These are phyloP conservation scores for Cyclaneusma minus DNA, from an alignment of 2,329 filamentous ascomycete genomes.

Conservation along the genomic window DNA sequence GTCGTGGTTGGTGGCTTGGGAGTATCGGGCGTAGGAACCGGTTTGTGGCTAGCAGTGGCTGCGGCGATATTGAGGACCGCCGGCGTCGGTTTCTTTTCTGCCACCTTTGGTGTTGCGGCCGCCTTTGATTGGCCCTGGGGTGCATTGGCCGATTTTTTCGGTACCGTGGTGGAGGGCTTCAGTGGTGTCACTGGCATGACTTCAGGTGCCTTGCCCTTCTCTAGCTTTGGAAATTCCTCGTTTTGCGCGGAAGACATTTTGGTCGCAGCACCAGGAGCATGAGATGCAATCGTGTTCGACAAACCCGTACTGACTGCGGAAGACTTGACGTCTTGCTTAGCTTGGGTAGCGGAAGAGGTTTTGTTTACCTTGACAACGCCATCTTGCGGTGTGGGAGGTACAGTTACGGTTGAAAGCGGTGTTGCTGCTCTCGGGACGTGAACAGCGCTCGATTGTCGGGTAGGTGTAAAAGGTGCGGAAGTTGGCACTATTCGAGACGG, in stretches of 20 bases:
- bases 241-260: constrained; percentile 27
- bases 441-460: constrained; percentile 7
- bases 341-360: constrained; percentile 11
- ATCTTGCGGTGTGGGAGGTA: constrained; percentile 9
- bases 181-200: too few relatives aligned
- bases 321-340: constrained; percentile 29
- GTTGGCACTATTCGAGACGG: constrained; percentile 12
- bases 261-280: too few relatives aligned
- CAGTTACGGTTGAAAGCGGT: constrained; percentile 13
- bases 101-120: constrained; percentile 8
- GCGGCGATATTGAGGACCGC: constrained; percentile 33
- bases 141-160: too few relatives aligned
- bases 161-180: too few relatives aligned
- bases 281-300: constrained; percentile 26
- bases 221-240: constrained; percentile 47
- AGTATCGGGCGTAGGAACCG: constrained; percentile 6
- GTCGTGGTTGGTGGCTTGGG: not conserved
- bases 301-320: constrained; percentile 29
- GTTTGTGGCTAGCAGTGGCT: constrained; percentile 19
- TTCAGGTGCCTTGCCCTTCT: constrained; percentile 22
- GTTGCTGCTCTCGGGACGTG: constrained; percentile 12
- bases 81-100: constrained; percentile 11
- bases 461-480: constrained; percentile 15
- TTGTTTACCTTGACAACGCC: constrained; percentile 4
- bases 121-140: too few relatives aligned